Evolutionary conservation across 371 early-diverging fungal species (phyloP).

Genomic region (Sporodiniella umbellata): DNA sequence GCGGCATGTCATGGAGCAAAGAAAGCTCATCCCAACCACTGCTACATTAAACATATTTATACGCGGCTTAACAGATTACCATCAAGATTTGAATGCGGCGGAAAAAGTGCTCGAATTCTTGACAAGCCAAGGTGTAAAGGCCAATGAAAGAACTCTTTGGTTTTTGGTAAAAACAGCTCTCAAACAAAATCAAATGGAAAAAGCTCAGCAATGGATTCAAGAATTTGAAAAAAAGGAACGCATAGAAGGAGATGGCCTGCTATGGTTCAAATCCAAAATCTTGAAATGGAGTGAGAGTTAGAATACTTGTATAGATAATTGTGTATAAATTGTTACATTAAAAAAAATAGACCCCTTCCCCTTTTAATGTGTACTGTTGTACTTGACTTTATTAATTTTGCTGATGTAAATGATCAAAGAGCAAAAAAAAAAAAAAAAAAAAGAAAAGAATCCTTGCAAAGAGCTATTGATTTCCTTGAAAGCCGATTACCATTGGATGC

Average conservation of each 20-base stretch:
- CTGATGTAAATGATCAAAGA: no score
- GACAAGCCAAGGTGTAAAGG: constrained; percentile 7
- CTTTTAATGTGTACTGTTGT: no score
- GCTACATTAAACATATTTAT: constrained; percentile 41
- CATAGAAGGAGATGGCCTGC: constrained; percentile 17
- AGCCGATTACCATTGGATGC: no score
- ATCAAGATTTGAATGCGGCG: constrained; percentile 29
- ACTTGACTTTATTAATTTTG: no score
- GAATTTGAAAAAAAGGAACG: constrained; percentile 21
- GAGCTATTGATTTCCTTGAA: no score
- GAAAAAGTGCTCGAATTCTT: constrained; percentile 25
- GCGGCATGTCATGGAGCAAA: constrained; percentile 19
- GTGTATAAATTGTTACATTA: background rate
- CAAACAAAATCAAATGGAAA: constrained; percentile 7
- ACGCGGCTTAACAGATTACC: constrained; percentile 31
- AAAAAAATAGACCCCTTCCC: no score
- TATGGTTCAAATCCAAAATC: constrained; percentile 2
- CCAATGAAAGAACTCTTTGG: constrained; percentile 37
- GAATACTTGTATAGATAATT: background rate
- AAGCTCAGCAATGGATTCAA: constrained; percentile 26
- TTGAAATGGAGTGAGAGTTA: background rate
- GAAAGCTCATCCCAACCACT: constrained; percentile 17
- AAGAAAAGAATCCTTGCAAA: no score
- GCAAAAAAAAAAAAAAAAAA: no score
- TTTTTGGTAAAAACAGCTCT: constrained; percentile 26